Percentiles rank a stretch among this genome's conserved stretches.
These are phyloP conservation scores for Rhododendron ovatum DNA, from an alignment of 148 eudicot genomes.

Conservation along the genomic window DNA sequence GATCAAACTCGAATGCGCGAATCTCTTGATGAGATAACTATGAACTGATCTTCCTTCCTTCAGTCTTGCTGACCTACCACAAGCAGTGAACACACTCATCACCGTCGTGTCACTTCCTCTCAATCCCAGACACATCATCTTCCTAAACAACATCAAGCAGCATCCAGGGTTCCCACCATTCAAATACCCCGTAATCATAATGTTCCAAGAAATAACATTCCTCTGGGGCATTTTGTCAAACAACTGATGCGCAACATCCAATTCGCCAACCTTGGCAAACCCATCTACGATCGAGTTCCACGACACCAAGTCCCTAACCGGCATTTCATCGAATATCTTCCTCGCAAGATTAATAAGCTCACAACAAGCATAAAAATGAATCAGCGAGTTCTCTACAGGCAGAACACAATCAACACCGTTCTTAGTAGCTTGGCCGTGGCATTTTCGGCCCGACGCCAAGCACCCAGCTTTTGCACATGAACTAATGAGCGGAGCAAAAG, in stretches of 20 bases:
- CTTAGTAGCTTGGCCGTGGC: constrained; percentile 68
- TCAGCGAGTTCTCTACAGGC: constrained; percentile 58
- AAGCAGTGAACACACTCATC: constrained; percentile 55
- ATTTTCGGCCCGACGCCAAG: constrained; percentile 29
- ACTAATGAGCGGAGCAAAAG: constrained; percentile 57
- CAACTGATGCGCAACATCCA: constrained; percentile 42
- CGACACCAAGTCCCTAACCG: constrained; percentile 39
- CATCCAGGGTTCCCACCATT: constrained; percentile 45
- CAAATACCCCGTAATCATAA: constrained; percentile 60
- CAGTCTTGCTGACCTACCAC: constrained; percentile 65
- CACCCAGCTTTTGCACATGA: constrained; percentile 53
- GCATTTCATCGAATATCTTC: constrained; percentile 54
- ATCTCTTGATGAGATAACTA: constrained; percentile 35
- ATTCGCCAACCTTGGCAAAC: constrained; percentile 43
- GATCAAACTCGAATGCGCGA: constrained; percentile 35
- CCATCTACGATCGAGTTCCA: constrained; percentile 65
- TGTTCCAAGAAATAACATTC: constrained; percentile 72
- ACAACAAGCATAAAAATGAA: constrained; percentile 67
- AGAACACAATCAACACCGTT: constrained; percentile 55
- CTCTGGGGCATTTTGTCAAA: constrained; percentile 58
- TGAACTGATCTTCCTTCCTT: constrained; percentile 75
- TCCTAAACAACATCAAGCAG: constrained; percentile 61
- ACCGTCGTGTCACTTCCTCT: constrained; percentile 40
- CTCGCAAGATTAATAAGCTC: constrained; percentile 39
- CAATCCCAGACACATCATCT: constrained; percentile 41